Evolutionary conservation across 1,139 yeast species (phyloP).

Genomic region (Debaryomycetaceae sp.): DNA sequence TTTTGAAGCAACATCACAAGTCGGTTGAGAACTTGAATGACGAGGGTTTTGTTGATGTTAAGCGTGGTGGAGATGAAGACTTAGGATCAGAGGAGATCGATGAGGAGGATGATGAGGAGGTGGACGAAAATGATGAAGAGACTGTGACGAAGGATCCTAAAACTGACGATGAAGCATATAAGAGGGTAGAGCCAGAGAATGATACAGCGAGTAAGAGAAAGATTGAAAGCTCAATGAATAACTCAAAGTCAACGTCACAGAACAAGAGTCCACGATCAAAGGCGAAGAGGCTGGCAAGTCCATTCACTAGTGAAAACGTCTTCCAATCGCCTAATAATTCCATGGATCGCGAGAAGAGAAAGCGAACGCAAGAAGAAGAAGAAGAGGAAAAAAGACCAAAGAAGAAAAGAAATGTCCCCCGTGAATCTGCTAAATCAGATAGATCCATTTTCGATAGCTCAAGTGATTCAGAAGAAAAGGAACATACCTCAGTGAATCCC

Average conservation of each 20-base stretch:
- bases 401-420: constrained; percentile 7
- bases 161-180: not conserved
- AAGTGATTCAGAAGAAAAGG: constrained; percentile 5
- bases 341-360: constrained; percentile 19
- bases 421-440: constrained; percentile 1
- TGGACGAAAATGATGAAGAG: not conserved
- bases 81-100: constrained; percentile 1
- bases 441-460: constrained; percentile 7
- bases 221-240: not conserved
- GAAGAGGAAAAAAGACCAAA: constrained; percentile 7
- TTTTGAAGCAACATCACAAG: constrained; percentile 19
- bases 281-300: constrained; percentile 8
- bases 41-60: constrained; percentile 21
- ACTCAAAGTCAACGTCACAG: not conserved
- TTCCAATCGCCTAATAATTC: constrained; percentile 31
- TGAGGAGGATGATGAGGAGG: not conserved
- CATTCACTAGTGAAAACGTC: constrained; percentile 38
- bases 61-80: not conserved
- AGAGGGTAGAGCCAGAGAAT: not conserved
- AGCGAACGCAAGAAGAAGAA: constrained; percentile 27
- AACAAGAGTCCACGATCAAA: not conserved
- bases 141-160: not conserved
- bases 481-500: not conserved
- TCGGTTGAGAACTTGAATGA: constrained; percentile 17
- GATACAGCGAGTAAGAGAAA: not conserved